Evolutionary conservation across 495 filamentous ascomycete genomes (phyloP), one percentile per base, ranked within the genome.

Genomic region (Daldinia concentrica): DNA sequence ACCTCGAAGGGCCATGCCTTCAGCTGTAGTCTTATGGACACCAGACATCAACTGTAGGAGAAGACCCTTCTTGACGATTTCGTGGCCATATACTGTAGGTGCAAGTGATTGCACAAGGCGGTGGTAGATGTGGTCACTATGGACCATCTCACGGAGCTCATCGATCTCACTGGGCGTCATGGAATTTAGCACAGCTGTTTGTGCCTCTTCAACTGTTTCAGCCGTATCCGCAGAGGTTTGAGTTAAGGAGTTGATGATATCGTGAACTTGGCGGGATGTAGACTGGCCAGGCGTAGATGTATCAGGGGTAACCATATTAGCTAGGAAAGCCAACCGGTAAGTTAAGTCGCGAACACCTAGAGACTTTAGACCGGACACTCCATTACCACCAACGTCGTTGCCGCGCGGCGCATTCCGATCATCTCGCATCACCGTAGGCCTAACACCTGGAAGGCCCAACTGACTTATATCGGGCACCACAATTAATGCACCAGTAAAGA

Each of bases 381-480:
- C 95, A 45, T 78, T 84, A 7, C 94, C 93, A 39, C 93, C 93
- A 19, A 88, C 90, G 59, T 98, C 94, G 48, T 86, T 90, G 37
- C 89, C 89, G 50, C 95, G 89, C 64, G 90, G 88, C 19, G 87
- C 85, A 69, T 89, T 88, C 19, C 85, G 82, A 71, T 90, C 93
- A 74, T 98, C 95, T 62, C 95, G 86, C 24, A 93, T 89, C n/a
- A 94, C 92, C 62, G 93, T 92, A 15, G 93, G 90, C 55, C 90
- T 85, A 11, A 95, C 87, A 61, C 95, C 95, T 9, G 95, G 95
- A 26, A 98, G 87, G 39, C 94, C 91, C 26, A 99, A 86, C 79
- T 98, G 95, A 76, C 93, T 97, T 62, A 99, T 93, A 80, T 99
- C 95, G 0, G 95, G 95, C 14, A 99, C 92, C 6, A 98, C 95